A percentile compares a stretch with the other conserved stretches of the same genome.
phyloP scores from a whole-genome alignment of 441 rosid species.

The Corymbia calophylla region DNA sequence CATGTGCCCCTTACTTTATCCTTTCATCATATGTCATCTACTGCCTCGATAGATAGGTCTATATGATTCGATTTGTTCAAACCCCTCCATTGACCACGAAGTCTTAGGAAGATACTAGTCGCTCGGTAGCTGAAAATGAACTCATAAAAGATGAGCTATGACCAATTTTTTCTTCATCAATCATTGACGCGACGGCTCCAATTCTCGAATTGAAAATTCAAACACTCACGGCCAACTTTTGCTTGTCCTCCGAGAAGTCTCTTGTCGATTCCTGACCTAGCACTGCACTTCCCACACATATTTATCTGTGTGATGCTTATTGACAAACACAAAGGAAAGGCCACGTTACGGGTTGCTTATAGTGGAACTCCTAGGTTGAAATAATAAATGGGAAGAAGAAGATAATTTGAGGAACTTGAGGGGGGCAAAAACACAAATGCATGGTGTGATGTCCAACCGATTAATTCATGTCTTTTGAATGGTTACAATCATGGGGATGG shows the following conservation, averaged over 20 bases:
- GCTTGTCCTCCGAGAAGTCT: not conserved
- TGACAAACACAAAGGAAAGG: not conserved
- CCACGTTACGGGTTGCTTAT: not conserved
- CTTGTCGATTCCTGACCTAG: not conserved
- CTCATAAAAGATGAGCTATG: not conserved
- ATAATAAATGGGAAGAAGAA: not conserved
- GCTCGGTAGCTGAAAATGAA: not conserved
- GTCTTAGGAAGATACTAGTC: not conserved
- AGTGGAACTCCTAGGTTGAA: not conserved
- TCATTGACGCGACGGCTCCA: not conserved
- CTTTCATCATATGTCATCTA: not conserved
- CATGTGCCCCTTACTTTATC: not conserved
- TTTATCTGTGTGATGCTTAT: not conserved
- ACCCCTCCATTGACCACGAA: not conserved
- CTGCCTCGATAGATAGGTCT: not conserved
- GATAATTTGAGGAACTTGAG: not conserved
- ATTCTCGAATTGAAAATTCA: not conserved
- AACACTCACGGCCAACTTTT: not conserved
- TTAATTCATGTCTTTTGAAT: slow-evolving; percentile 5
- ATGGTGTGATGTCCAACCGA: not conserved
- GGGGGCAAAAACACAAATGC: not conserved
- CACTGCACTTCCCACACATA: not conserved
- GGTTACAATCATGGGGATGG: slow-evolving; percentile 11
- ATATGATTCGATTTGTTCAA: not conserved
- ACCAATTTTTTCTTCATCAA: not conserved